Percentiles rank a stretch among this genome's conserved stretches.
Evolutionary conservation across 495 filamentous ascomycete species (phyloP).

Genomic region (Thermothielavioides terrestris): DNA sequence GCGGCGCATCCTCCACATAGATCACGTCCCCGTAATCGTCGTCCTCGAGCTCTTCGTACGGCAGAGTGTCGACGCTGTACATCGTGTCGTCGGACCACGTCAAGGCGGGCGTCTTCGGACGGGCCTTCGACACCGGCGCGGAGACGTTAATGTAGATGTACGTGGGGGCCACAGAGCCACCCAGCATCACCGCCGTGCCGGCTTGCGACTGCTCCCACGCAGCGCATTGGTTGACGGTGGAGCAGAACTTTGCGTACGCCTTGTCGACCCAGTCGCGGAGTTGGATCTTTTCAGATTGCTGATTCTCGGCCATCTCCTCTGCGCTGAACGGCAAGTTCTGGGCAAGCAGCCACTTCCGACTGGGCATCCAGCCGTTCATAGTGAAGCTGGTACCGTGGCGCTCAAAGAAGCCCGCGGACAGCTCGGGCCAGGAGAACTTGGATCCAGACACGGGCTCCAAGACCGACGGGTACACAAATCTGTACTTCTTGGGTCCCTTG

Average conservation of each 20-base stretch:
- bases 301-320: constrained; percentile 26
- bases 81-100: constrained; percentile 30
- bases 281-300: constrained; percentile 11
- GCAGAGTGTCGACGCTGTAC: constrained; percentile 35
- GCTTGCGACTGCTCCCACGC: constrained; percentile 34
- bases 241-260: constrained; percentile 30
- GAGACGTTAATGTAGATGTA: constrained; percentile 31
- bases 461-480: constrained; percentile 9
- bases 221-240: constrained; percentile 26
- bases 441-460: constrained; percentile 10
- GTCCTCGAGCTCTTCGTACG: constrained; percentile 31
- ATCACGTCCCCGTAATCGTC: constrained; percentile 16
- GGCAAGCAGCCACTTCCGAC: constrained; percentile 17
- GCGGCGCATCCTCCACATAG: constrained; percentile 1
- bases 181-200: constrained; percentile 20
- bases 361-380: constrained; percentile 26
- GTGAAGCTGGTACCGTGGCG: constrained; percentile 23
- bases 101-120: constrained; percentile 15
- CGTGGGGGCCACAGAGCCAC: constrained; percentile 21
- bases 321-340: constrained; percentile 28
- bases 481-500: not conserved
- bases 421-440: constrained; percentile 18
- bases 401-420: constrained; percentile 21
- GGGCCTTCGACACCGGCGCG: constrained; percentile 11
- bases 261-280: constrained; percentile 26